Base-by-base conservation (phyloP, 2,329 filamentous ascomycete genomes). In the Xenoacremonium recifei region DNA sequence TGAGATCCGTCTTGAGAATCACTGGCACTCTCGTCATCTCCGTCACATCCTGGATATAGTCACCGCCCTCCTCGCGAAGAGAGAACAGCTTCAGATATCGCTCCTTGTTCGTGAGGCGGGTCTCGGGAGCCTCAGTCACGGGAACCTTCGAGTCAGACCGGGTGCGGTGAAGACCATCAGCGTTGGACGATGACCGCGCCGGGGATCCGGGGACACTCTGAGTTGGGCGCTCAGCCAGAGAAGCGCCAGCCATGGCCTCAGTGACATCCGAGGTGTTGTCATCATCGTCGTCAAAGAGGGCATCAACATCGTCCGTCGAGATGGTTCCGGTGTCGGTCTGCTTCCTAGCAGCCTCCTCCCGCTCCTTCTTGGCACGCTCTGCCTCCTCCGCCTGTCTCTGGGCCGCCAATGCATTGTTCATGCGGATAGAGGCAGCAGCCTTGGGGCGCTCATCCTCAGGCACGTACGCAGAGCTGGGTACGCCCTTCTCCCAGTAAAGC, bases 401-500 rank as follows among this genome's bases (percentile, higher is more conserved):
- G 21, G 87, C 87, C 25, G 85, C 86, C 39, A 84, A 80, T 39
- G 87, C 86, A 58, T 88, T 87, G 31, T 81, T 83, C 43, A 85
- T 80, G 51, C 89, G 82, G 56, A 87, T 80, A 47, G 85, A 86
- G 10, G 80, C 79, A 42, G 80, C 84, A 37, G 87, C 84, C 76
- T 93, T 95, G 40, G 91, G 91, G 43, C 91, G 86, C 73, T 99
- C 93, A 62, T 99, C 93, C 63, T 99, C 93, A 3, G 93, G 93
- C 39, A 99, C 85, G 57, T 95, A 99, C 3, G 91, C 88, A 32
- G 92, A 96, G 49, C 91, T 97, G 20, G 92, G 89, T 6, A 97
- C 90, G 35, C 93, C 93, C 80, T 97, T 99, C 82, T 99, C 93
- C 93, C 93, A 99, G 76, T 96, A 99, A 13, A 99, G 79, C 70